Evolutionary conservation across 2,329 filamentous ascomycete genomes (phyloP), one percentile per base, ranked within the genome.

Genomic region (Pseudogymnoascus sp.): DNA sequence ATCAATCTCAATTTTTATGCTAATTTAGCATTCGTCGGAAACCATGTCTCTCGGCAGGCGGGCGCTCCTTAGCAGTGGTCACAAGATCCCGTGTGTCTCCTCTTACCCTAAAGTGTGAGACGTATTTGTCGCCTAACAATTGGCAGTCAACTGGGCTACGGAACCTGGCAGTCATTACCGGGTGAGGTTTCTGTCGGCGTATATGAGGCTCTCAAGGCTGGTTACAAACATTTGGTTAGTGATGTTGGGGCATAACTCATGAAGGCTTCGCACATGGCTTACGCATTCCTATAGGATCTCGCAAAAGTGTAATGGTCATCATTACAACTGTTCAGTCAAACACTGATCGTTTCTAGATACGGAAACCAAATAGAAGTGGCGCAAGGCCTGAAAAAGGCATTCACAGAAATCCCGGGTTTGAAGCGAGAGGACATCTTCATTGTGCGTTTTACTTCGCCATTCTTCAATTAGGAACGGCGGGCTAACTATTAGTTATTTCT

Each of bases 131-230:
- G n/a, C 5, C 14, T 40, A 40, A 40, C 37, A 40, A 40, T 40
- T 40, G n/a, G n/a, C 7, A 60, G 40, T 43, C 65, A 68, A 36
- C 56, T 68, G 12, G 68, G 68, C 7, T 69, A 84, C 61, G 86
- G 86, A 70, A 89, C 86, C 69, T 89, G 86, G 86, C 87, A 89
- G 73, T 84, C 86, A 34, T 77, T 81, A 68, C 85, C 85, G 61
- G 84, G 83, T 66, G 82, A 88, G 75, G 86, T 88, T 65, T 81
- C 82, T 64, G 77, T 82, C 38, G 86, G 86, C 42, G 85, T 90
- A 70, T 85, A 84, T 73, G 80, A 81, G 67, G 86, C 86, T 37
- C 79, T 89, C 65, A 82, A 82, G 73, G 75, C 78, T 40, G 86
- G 86, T 64, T 89, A 88, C 77, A 80, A 84, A 61, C 85, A 88